Base-by-base conservation (phyloP, 2,329 filamentous ascomycete genomes). In the Parascedosporium putredinis region DNA sequence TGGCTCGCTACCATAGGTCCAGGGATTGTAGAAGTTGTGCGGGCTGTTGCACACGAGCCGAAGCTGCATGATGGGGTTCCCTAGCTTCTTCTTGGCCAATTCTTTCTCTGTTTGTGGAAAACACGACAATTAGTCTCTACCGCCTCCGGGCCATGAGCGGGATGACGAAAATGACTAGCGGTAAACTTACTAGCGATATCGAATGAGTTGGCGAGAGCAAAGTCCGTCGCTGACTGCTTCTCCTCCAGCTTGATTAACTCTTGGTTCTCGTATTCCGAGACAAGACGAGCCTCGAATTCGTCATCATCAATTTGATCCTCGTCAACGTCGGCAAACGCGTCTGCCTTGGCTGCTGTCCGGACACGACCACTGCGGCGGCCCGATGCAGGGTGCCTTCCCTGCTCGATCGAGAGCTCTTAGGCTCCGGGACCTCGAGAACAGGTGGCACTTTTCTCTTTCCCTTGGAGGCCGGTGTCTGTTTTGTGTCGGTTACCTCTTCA, bases 21-120 rank as follows among this genome's bases (percentile, higher is more conserved):
- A 97, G 0, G 93, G 91, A 62, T 89, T 94, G 67, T 95, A 97
- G 64, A 98, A 97, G 61, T 96, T 95, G 66, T 96, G 90, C 0
- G 93, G 93, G 1, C 83, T 88, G 64, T 98, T 95, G 66, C 93
- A 97, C 9, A 88, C 88, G 0, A 96, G 76, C 0, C 93, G 85
- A 3, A 95, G 79, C 62, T 98, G 93, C 74, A 95, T 88, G 18
- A 97, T 69, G 0, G 89, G 86, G 56, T 98, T 98, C 44, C 93
- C 90, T 1, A 97, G 74, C 60, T 95, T 96, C 70, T 97, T 97
- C 40, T 80, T 79, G 3, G 82, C 74, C n/a, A 97, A 87, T 63
- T 96, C 88, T 50, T 86, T 84, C 63, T 91, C 81, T 81, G 59
- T 10, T 16, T 3, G 12, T 0, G n/a, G n/a, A n/a, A n/a, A n/a